Percentiles rank a stretch among this genome's conserved stretches.
Evolutionary conservation across 2,329 filamentous ascomycete species (phyloP).

Genomic region (Sordariomycetes sp.): DNA sequence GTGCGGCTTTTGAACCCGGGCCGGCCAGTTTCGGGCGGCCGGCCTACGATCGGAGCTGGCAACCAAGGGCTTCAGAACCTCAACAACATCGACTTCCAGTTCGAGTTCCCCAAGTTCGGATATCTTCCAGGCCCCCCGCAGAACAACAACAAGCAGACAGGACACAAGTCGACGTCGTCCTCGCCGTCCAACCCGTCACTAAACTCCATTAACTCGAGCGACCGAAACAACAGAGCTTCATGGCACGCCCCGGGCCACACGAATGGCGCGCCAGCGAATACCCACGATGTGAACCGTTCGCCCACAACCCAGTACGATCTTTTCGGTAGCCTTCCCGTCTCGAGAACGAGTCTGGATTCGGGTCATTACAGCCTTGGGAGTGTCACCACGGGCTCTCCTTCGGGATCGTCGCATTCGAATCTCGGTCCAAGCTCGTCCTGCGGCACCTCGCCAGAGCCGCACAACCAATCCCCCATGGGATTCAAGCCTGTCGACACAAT

Average conservation of each 20-base stretch:
- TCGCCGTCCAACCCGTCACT: neutral
- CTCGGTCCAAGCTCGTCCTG: slow-evolving; percentile 51
- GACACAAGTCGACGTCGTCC: slow-evolving; percentile 9
- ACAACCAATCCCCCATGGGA: slow-evolving; percentile 55
- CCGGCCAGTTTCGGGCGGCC: slow-evolving; percentile 9
- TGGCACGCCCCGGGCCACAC: neutral
- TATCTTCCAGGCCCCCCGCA: slow-evolving; percentile 41
- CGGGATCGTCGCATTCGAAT: slow-evolving; percentile 47
- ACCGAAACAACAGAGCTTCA: neutral
- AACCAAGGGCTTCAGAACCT: slow-evolving; percentile 41
- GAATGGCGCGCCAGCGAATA: neutral
- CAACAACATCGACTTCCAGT: slow-evolving; percentile 74
- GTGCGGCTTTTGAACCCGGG: slow-evolving; percentile 42
- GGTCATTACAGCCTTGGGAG: slow-evolving; percentile 28
- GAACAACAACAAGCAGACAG: slow-evolving; percentile 5
- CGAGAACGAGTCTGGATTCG: slow-evolving; percentile 37
- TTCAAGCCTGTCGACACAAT: slow-evolving; percentile 50
- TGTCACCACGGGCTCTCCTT: slow-evolving; percentile 49
- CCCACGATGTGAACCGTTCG: neutral
- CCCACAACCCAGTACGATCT: neutral
- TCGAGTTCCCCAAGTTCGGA: slow-evolving; percentile 93
- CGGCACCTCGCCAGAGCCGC: slow-evolving; percentile 67
- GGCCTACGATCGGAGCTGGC: slow-evolving; percentile 21
- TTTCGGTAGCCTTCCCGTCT: slow-evolving; percentile 18
- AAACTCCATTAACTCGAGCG: neutral